Evolutionary conservation across 2,329 filamentous ascomycete genomes (phyloP), one percentile per base, ranked within the genome.

Genomic region (Drechslerella dactyloides): DNA sequence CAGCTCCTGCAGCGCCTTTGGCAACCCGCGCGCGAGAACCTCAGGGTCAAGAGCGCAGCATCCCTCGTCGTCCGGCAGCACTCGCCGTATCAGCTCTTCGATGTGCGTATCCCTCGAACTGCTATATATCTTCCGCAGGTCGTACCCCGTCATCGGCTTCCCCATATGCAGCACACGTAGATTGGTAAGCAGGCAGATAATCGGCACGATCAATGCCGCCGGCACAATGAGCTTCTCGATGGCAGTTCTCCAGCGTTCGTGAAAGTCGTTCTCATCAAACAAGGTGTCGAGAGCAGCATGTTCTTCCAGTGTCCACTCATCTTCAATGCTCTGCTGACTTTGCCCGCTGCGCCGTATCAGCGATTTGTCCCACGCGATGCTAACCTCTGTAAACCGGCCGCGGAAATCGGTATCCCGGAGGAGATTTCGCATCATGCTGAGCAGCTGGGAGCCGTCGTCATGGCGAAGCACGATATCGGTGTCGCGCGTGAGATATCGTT

Each of bases 101-200:
- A 70, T 17, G 37, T 63, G 48, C 1, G 33, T 30, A 24, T 57
- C 46, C 37, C 57, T 15, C n/a, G 23, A 42, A 10, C 57, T 42
- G 17, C 15, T 53, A 30, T 69, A 62, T 0, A 57, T 24, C 2
- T 44, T 33, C 35, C 33, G 30, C 7, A 58, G n/a, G 0, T 15
- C 11, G 5, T 17, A 15, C 13, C 58, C 46, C 2, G 8, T 23
- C 5, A 1, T 4, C 1, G 54, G 52, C 2, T 21, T 33, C 0
- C 59, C 59, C 19, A 70, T 63, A 19, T 59, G 13, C 23, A 70
- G 59, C 30, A 33, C 48, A 30, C 59, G 35, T 2, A 70, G 17
- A 10, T 30, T 37, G 1, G 35, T 37, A 8, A 64, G 42, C 15
- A 54, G 40, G 27, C 53, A 64, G 11, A 70, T 4, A 37, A 70